phyloP scores from a whole-genome alignment of 1,284 basidiomycete species.

The Boletus smithii region DNA sequence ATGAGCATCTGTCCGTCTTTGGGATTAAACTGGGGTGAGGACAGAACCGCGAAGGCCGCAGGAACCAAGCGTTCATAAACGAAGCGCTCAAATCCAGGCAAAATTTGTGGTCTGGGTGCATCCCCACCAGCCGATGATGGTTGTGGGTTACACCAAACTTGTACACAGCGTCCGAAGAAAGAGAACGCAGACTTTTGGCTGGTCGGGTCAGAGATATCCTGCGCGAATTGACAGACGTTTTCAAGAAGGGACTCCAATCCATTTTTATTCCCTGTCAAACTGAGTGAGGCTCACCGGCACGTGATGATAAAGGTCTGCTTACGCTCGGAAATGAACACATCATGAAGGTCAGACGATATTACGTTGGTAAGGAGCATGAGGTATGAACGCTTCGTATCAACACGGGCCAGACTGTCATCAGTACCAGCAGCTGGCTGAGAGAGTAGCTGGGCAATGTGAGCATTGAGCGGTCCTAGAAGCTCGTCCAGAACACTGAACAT shows the following conservation, averaged over 20 bases:
- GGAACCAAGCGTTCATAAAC: constrained; percentile 89
- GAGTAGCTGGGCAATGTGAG: constrained; percentile 81
- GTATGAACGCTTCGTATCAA: constrained; percentile 90
- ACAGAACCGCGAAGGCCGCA: constrained; percentile 79
- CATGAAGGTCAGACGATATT: constrained; percentile 77
- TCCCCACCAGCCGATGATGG: constrained; percentile 39
- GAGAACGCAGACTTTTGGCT: constrained; percentile 81
- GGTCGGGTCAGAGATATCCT: constrained; percentile 67
- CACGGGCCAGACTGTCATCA: constrained; percentile 82
- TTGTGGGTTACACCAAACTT: constrained; percentile 72
- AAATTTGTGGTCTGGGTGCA: constrained; percentile 38
- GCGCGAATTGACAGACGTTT: constrained; percentile 74
- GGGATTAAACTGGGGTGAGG: constrained; percentile 78
- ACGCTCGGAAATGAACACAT: constrained; percentile 87
- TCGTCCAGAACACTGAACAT: constrained; percentile 87
- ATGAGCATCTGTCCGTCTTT: constrained; percentile 84
- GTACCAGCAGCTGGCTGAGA: constrained; percentile 85
- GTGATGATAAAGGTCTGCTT: constrained; percentile 33
- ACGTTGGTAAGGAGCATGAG: constrained; percentile 82
- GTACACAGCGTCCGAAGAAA: constrained; percentile 77
- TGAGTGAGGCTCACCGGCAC: constrained; percentile 11
- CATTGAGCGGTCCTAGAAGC: constrained; percentile 81
- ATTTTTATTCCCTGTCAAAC: constrained; percentile 72
- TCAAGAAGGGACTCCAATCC: constrained; percentile 71
- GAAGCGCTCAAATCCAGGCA: constrained; percentile 93